These are phyloP conservation scores for Galerina marginata DNA, from an alignment of 768 basidiomycete genomes.

Conservation along the genomic window DNA sequence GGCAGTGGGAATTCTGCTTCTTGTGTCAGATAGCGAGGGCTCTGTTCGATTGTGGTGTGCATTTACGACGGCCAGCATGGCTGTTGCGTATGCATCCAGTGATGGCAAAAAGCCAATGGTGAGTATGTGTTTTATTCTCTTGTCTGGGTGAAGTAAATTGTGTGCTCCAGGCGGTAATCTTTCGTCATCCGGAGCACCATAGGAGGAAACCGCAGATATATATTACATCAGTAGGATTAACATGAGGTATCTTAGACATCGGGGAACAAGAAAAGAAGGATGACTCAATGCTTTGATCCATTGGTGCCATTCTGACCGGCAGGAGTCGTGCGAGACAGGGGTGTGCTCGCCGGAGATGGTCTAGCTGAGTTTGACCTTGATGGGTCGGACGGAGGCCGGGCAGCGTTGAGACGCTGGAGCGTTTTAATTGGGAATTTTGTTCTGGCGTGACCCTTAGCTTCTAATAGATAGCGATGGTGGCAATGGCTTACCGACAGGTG, in stretches of 20 bases:
- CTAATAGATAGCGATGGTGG: slow-evolving; percentile 5
- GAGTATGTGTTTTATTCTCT: slow-evolving; percentile 10
- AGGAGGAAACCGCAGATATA: slow-evolving; percentile 47
- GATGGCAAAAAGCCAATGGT: slow-evolving; percentile 64
- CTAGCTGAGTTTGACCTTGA: slow-evolving; percentile 28
- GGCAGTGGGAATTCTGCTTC: slow-evolving; percentile 66
- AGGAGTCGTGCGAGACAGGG: slow-evolving; percentile 34
- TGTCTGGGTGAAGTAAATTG: neutral
- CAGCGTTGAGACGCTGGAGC: slow-evolving; percentile 78
- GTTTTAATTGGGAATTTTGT: slow-evolving; percentile 97
- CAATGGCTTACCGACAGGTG: slow-evolving; percentile 78
- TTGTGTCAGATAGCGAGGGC: slow-evolving; percentile 46
- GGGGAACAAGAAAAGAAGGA: slow-evolving; percentile 10
- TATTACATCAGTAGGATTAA: slow-evolving; percentile 59
- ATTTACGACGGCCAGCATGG: slow-evolving; percentile 86
- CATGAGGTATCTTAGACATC: slow-evolving; percentile 15
- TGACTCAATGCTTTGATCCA: slow-evolving; percentile 28
- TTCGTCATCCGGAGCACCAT: slow-evolving; percentile 41
- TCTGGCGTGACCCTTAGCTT: slow-evolving; percentile 42
- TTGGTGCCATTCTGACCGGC: slow-evolving; percentile 22
- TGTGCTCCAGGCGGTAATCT: slow-evolving; percentile 40
- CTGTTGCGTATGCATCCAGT: slow-evolving; percentile 71
- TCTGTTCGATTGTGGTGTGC: slow-evolving; percentile 80
- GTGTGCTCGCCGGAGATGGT: slow-evolving; percentile 36
- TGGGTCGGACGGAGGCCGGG: slow-evolving; percentile 41